phyloP scores from a whole-genome alignment of 345 rosid genomes.

The Gynandropsis gynandra region DNA sequence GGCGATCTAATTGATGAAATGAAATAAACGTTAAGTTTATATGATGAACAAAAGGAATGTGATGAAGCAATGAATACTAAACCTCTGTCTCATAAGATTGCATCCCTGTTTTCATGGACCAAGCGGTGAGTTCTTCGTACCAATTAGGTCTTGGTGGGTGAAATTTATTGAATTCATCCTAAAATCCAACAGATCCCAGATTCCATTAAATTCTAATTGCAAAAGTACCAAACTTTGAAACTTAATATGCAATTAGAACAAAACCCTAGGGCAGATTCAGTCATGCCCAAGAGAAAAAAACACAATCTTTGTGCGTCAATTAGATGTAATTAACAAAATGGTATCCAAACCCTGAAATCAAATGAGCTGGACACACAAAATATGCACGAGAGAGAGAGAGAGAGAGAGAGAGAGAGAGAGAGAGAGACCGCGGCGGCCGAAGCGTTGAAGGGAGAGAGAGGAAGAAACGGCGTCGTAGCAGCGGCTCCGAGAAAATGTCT shows the following conservation, averaged over 20 bases:
- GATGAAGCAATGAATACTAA: background rate
- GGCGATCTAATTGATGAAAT: conserved; percentile 36
- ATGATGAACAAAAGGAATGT: background rate
- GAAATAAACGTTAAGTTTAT: background rate
- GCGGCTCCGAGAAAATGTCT: conserved; percentile 43
- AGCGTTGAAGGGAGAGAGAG: conserved; percentile 38
- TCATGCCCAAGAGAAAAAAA: background rate
- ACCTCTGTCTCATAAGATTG: conserved; percentile 71
- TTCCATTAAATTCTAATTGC: conserved; percentile 2
- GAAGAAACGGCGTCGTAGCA: conserved; percentile 31
- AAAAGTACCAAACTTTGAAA: background rate
- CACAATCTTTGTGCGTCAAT: too few species aligned
- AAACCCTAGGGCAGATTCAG: too few species aligned
- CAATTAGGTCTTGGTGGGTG: conserved; percentile 73
- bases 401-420: background rate
- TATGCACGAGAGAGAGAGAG: too few species aligned
- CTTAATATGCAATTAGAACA: background rate
- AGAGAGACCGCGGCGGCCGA: conserved; percentile 39
- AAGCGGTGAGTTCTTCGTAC: conserved; percentile 71
- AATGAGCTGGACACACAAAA: too few species aligned
- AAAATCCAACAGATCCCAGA: background rate
- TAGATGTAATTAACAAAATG: too few species aligned
- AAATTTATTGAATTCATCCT: conserved; percentile 44
- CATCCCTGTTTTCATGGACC: conserved; percentile 33
- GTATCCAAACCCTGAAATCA: too few species aligned